These are phyloP conservation scores for Pseudoturritis turrita DNA, from an alignment of 345 rosid genomes.

Conservation along the genomic window DNA sequence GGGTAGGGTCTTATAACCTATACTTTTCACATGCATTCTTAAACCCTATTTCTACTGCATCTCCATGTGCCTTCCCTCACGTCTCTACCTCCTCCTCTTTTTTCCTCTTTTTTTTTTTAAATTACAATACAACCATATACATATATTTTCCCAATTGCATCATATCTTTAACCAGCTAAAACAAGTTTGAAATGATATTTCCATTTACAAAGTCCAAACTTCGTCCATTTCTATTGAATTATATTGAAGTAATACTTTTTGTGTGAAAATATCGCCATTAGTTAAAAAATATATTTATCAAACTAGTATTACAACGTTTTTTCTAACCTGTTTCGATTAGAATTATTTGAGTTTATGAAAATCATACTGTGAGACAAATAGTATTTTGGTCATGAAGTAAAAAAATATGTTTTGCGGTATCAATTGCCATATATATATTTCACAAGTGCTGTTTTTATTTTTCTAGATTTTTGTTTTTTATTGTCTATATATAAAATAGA, in stretches of 20 bases:
- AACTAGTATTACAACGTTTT: no score
- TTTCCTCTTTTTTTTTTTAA: not conserved
- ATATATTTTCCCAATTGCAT: not conserved
- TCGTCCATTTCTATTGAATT: not conserved
- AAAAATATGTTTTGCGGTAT: not conserved
- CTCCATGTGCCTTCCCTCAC: constrained; percentile 37
- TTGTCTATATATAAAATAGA: not conserved
- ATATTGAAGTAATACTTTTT: not conserved
- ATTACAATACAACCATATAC: not conserved
- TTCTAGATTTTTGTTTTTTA: not conserved
- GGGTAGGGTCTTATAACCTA: constrained; percentile 32
- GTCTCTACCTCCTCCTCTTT: constrained; percentile 15
- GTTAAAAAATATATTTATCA: not conserved
- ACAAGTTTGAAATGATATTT: not conserved
- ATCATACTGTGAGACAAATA: not conserved
- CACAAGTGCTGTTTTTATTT: not conserved
- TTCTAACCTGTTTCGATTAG: not conserved
- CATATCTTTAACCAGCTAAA: not conserved
- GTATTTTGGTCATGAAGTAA: not conserved
- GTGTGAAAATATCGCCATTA: not conserved
- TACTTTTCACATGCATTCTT: constrained; percentile 35
- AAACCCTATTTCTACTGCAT: constrained; percentile 38
- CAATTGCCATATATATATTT: not conserved
- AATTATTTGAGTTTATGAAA: not conserved
- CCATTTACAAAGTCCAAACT: not conserved